phyloP scores from a whole-genome alignment of 2,329 filamentous ascomycete species.

The Penicillium occitanis region DNA sequence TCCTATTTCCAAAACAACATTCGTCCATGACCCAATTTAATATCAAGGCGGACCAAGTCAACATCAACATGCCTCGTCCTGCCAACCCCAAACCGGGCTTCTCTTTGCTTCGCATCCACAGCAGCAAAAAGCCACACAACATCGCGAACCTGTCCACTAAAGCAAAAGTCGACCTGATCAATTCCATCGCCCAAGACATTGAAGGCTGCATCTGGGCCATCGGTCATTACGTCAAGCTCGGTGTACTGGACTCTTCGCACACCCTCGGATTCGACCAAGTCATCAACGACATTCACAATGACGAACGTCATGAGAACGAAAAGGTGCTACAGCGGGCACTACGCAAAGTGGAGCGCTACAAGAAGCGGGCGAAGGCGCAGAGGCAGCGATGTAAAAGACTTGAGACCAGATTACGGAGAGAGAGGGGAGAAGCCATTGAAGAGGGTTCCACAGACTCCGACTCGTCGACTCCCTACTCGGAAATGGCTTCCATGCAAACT shows the following conservation, averaged over 20 bases:
- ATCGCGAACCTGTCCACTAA: slow-evolving; percentile 12
- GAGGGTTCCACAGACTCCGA: not conserved
- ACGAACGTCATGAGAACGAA: not conserved
- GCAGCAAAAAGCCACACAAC: slow-evolving; percentile 15
- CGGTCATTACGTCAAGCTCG: slow-evolving; percentile 12
- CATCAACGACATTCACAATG: slow-evolving; percentile 8
- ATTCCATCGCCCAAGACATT: slow-evolving; percentile 19
- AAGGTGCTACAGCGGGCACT: slow-evolving; percentile 3
- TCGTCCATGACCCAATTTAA: not conserved
- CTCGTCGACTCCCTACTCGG: not conserved
- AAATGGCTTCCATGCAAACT: not conserved
- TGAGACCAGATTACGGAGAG: not conserved
- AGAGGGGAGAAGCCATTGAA: not conserved
- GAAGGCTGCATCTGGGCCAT: slow-evolving; percentile 19
- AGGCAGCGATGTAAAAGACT: not conserved
- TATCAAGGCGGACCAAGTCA: slow-evolving; percentile 2
- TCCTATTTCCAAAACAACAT: not conserved
- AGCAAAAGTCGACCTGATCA: slow-evolving; percentile 16
- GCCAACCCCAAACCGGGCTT: slow-evolving; percentile 18
- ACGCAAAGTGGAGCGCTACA: not conserved
- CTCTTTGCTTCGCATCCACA: slow-evolving; percentile 20
- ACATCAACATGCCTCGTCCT: slow-evolving; percentile 19
- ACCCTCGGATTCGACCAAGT: slow-evolving; percentile 19
- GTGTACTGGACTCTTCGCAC: slow-evolving; percentile 15
- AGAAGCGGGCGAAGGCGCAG: not conserved